Conservation (phyloP, 2,329 filamentous ascomycete genomes). For the Chrysoporthe cubensis region DNA sequence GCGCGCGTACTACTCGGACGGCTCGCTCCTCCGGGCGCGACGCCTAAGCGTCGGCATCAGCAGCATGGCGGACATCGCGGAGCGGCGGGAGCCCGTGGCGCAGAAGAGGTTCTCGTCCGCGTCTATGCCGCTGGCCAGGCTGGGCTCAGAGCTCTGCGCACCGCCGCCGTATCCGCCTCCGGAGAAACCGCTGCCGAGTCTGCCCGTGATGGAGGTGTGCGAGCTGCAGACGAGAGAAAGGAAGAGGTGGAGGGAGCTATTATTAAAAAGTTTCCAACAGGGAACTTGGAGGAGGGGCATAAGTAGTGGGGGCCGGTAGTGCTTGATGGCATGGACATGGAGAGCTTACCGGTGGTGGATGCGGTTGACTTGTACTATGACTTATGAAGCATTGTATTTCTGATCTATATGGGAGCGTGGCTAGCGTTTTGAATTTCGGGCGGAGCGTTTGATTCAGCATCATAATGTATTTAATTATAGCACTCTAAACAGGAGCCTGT, state of each 20-base stretch:
- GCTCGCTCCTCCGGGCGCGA: conserved; percentile 14
- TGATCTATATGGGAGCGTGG: neutral
- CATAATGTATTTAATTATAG: neutral
- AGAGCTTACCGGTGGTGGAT: neutral
- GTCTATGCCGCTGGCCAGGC: conserved; percentile 5
- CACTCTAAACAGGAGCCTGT: neutral
- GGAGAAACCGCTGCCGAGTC: conserved; percentile 14
- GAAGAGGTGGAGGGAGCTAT: conserved; percentile 17
- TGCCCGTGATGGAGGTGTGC: conserved; percentile 13
- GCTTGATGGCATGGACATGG: neutral
- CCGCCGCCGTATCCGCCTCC: conserved; percentile 19
- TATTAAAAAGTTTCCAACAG: conserved; percentile 11
- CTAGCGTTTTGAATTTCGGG: neutral
- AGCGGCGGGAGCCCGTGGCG: conserved; percentile 21
- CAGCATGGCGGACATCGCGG: conserved; percentile 17
- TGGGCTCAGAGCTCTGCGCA: conserved; percentile 7
- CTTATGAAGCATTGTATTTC: neutral
- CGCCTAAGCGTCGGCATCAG: conserved; percentile 15
- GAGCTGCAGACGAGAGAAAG: conserved; percentile 16
- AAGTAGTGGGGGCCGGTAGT: conserved; percentile 6
- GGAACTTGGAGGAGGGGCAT: conserved; percentile 2
- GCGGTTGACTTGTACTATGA: neutral
- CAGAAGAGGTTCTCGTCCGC: conserved; percentile 22
- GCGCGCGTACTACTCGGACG: conserved; percentile 27
- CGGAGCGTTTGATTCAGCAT: conserved; percentile 4